Conservation (phyloP, 192 early-diverging fungal genomes). For the Coemansia asiatica region DNA sequence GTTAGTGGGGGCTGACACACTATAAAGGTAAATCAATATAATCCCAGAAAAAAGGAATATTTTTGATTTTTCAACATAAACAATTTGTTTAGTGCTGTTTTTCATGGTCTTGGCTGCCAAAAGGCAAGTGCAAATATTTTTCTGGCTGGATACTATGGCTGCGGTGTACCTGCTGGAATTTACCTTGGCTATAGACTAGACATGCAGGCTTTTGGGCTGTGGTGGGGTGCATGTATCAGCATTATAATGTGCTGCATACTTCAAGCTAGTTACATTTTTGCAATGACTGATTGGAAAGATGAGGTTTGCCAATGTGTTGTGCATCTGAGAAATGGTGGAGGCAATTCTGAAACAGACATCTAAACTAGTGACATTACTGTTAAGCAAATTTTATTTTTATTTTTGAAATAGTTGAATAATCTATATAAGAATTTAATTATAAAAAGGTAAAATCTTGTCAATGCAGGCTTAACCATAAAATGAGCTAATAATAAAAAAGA, state of each 20-base stretch:
- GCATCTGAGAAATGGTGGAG: slow-evolving; percentile 8
- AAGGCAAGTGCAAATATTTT: slow-evolving; percentile 46
- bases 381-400: no score
- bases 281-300: slow-evolving; percentile 28
- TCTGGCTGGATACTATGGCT: slow-evolving; percentile 47
- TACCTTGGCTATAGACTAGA: slow-evolving; percentile 35
- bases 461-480: no score
- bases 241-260: slow-evolving; percentile 10
- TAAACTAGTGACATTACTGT: no score
- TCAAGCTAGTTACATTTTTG: slow-evolving; percentile 24
- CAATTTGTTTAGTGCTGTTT: slow-evolving; percentile 54
- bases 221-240: slow-evolving; percentile 27
- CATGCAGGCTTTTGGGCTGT: slow-evolving; percentile 26
- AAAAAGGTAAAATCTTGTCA: no score
- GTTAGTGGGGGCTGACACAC: no score
- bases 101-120: slow-evolving; percentile 55
- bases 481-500: no score
- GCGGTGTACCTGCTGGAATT: slow-evolving; percentile 48
- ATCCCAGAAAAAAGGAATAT: no score
- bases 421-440: no score
- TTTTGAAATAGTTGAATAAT: no score
- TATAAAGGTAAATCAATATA: no score
- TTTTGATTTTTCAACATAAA: no score
- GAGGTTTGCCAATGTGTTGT: slow-evolving; percentile 21
- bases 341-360: no score